A percentile compares a stretch with the other conserved stretches of the same genome.
Evolutionary conservation across 2,329 filamentous ascomycete species (phyloP).

Genomic region (Ophiostoma populinum): DNA sequence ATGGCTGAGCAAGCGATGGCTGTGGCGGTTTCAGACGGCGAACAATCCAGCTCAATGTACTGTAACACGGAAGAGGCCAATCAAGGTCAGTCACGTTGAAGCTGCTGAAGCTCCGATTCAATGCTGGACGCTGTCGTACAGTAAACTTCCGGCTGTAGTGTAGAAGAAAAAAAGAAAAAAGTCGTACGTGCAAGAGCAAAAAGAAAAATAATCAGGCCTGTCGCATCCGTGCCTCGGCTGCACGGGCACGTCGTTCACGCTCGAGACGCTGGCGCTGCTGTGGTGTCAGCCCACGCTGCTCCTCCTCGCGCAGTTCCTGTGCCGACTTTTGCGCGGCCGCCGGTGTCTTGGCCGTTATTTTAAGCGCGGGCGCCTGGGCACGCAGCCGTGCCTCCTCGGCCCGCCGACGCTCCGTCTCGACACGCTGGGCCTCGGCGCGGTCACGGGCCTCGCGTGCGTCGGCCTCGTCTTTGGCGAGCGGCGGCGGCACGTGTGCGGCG

Average conservation of each 20-base stretch:
- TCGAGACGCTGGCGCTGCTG: constrained; percentile 77
- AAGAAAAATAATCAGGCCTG: constrained; percentile 12
- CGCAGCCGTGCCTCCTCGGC: constrained; percentile 59
- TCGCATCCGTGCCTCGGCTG: constrained; percentile 74
- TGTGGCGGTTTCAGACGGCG: too few relatives aligned
- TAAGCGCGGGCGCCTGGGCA: too few relatives aligned
- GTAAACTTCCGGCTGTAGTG: too few relatives aligned
- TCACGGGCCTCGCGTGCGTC: constrained; percentile 54
- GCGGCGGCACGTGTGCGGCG: constrained; percentile 50
- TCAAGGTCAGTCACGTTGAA: too few relatives aligned
- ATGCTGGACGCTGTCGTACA: too few relatives aligned
- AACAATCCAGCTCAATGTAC: too few relatives aligned
- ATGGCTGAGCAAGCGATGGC: too few relatives aligned
- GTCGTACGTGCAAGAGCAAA: too few relatives aligned
- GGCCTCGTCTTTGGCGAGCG: constrained; percentile 54
- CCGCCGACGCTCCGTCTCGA: constrained; percentile 53
- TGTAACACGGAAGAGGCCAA: too few relatives aligned
- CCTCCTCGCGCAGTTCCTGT: constrained; percentile 68
- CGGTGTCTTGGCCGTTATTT: too few relatives aligned
- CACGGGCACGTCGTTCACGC: constrained; percentile 74
- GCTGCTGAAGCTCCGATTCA: too few relatives aligned
- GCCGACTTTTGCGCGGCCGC: constrained; percentile 52
- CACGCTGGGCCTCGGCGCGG: constrained; percentile 46
- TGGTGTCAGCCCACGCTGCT: constrained; percentile 66
- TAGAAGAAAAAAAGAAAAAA: too few relatives aligned